phyloP scores from a whole-genome alignment of 257 asterid genomes.

The Coffea eugenioides region DNA sequence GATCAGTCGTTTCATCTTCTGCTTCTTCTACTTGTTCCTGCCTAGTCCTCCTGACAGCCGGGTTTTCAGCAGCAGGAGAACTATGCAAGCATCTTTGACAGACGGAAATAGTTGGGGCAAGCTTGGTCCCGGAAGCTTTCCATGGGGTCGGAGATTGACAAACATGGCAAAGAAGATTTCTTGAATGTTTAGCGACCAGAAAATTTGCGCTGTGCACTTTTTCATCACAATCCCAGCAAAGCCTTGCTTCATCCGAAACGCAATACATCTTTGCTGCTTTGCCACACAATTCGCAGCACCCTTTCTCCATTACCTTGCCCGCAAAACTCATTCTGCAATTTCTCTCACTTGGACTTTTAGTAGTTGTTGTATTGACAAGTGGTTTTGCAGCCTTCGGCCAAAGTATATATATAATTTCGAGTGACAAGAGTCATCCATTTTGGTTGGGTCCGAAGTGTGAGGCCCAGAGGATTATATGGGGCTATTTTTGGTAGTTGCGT shows the following conservation, averaged over 20 bases:
- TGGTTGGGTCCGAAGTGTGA: too few species aligned
- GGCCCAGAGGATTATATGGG: too few species aligned
- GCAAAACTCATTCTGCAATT: background rate
- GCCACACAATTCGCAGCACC: conserved; percentile 28
- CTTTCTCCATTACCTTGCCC: conserved; percentile 13
- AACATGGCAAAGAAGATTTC: conserved; percentile 31
- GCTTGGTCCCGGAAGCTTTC: conserved; percentile 32
- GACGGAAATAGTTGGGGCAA: conserved; percentile 28
- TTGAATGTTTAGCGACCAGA: conserved; percentile 31
- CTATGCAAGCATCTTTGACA: conserved; percentile 23
- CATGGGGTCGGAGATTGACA: conserved; percentile 32
- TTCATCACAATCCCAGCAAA: conserved; percentile 36
- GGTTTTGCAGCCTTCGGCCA: background rate
- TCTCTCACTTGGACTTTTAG: background rate
- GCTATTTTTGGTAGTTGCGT: too few species aligned
- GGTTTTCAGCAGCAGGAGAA: background rate
- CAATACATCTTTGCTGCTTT: conserved; percentile 29
- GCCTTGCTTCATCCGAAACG: conserved; percentile 32
- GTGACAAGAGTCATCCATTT: background rate
- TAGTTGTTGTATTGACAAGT: background rate
- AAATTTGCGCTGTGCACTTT: conserved; percentile 34
- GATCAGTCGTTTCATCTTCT: conserved; percentile 2
- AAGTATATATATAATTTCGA: background rate
- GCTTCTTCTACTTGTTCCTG: background rate
- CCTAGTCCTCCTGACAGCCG: background rate